Conservation (phyloP, 208 protist species). For the Tetramitus jugosus region DNA sequence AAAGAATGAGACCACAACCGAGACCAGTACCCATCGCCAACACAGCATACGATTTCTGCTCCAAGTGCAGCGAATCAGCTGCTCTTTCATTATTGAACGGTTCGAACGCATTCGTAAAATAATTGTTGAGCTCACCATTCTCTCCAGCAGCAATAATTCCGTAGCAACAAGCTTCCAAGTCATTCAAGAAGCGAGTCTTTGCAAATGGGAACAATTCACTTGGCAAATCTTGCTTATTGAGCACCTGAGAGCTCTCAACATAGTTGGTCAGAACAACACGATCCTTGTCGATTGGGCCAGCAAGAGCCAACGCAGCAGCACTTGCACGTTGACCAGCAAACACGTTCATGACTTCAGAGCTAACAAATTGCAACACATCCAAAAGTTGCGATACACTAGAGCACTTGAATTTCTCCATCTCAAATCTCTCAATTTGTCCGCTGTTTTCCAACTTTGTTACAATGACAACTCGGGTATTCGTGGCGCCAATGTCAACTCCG, state of each 20-base stretch:
- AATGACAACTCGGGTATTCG: constrained; percentile 11
- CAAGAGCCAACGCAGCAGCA: neutral
- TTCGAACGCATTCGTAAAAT: neutral
- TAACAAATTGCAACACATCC: too few species aligned
- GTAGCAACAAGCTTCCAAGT: constrained; percentile 15
- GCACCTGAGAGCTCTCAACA: neutral
- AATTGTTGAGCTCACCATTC: neutral
- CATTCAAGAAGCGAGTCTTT: constrained; percentile 6
- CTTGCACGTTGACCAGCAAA: neutral
- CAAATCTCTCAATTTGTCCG: too few species aligned
- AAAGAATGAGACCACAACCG: neutral
- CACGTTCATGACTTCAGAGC: too few species aligned
- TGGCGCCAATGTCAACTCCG: constrained; percentile 15
- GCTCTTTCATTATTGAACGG: neutral
- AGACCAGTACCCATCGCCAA: constrained; percentile 12
- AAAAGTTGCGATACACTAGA: too few species aligned
- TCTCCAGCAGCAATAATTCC: constrained; percentile 13
- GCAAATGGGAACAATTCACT: neutral
- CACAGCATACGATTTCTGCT: neutral
- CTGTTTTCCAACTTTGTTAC: too few species aligned
- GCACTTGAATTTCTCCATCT: too few species aligned
- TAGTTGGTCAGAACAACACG: constrained; percentile 13
- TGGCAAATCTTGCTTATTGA: neutral
- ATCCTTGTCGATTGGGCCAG: neutral
- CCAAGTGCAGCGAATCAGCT: neutral